A percentile compares a stretch with the other conserved stretches of the same genome.
These are phyloP conservation scores for Cutaneotrichosporon mucoides DNA, from an alignment of 1,284 basidiomycete genomes.

Conservation along the genomic window DNA sequence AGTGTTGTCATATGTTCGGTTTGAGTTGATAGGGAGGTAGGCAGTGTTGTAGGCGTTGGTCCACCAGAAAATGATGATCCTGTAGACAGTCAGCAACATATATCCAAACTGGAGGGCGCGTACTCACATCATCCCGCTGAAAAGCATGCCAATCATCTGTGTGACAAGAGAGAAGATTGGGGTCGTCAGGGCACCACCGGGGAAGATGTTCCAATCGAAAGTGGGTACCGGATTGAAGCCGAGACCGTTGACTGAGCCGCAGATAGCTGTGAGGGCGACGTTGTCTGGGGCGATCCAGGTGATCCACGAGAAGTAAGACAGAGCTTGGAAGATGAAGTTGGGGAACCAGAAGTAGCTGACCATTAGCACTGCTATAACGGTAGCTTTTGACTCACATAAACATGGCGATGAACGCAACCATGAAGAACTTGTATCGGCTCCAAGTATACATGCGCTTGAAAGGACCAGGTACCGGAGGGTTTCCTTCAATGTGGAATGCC, in stretches of 20 bases:
- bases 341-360: conserved; percentile 48
- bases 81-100: background rate
- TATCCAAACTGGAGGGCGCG: background rate
- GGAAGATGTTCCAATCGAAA: conserved; percentile 39
- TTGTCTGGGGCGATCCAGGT: conserved; percentile 57
- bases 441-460: conserved; percentile 26
- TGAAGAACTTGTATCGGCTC: conserved; percentile 38
- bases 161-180: conserved; percentile 38
- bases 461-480: conserved; percentile 37
- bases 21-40: conserved; percentile 38
- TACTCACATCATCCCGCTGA: conserved; percentile 22
- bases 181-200: conserved; percentile 19
- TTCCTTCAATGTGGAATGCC: conserved; percentile 34
- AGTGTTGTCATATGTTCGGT: conserved; percentile 27
- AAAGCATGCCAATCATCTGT: conserved; percentile 27
- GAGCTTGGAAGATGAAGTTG: conserved; percentile 47
- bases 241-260: conserved; percentile 26
- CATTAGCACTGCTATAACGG: background rate
- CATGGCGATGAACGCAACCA: conserved; percentile 29
- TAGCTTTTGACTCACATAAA: conserved; percentile 12
- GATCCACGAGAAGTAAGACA: conserved; percentile 59
- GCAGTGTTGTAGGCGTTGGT: conserved; percentile 32
- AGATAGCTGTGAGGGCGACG: conserved; percentile 20
- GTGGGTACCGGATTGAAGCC: conserved; percentile 34
- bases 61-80: conserved; percentile 28